These are phyloP conservation scores for Ogataea polymorpha DNA, from an alignment of 805 yeast genomes.

Conservation along the genomic window DNA sequence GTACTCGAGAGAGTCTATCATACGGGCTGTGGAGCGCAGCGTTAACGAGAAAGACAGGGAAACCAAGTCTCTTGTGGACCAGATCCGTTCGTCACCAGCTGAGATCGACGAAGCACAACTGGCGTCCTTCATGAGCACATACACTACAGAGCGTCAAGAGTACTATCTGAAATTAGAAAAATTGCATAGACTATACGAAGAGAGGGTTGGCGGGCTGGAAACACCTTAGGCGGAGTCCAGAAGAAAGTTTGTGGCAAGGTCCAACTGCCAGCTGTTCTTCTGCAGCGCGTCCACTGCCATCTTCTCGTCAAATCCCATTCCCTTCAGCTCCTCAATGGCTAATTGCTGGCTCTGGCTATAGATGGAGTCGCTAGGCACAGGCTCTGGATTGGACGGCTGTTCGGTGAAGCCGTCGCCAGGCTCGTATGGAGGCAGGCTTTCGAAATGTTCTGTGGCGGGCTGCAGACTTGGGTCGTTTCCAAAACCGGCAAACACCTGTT, in stretches of 20 bases:
- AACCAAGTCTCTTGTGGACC: conserved; percentile 14
- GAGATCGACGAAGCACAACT: conserved; percentile 30
- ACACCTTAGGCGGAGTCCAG: conserved; percentile 59
- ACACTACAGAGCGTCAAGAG: conserved; percentile 37
- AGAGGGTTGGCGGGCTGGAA: conserved; percentile 35
- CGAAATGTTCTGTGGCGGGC: conserved; percentile 15
- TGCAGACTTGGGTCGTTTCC: conserved; percentile 47
- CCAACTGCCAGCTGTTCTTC: conserved; percentile 69
- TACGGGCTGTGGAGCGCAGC: conserved; percentile 34
- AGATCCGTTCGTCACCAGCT: conserved; percentile 16
- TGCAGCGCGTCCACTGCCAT: conserved; percentile 69
- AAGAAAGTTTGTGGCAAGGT: conserved; percentile 82
- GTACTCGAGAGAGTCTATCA: conserved; percentile 34
- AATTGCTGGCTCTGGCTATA: conserved; percentile 33
- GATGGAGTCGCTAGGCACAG: conserved; percentile 7
- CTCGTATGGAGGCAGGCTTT: conserved; percentile 19
- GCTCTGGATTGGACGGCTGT: neutral
- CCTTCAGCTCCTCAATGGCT: conserved; percentile 74
- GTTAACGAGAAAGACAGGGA: conserved; percentile 27
- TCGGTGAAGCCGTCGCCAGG: conserved; percentile 11
- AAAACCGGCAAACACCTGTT: conserved; percentile 85
- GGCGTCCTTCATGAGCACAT: conserved; percentile 38
- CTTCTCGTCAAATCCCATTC: conserved; percentile 80
- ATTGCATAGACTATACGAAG: conserved; percentile 45
- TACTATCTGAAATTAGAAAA: conserved; percentile 48